phyloP scores from a whole-genome alignment of 2,329 filamentous ascomycete species.

The Exophiala oligosperma region DNA sequence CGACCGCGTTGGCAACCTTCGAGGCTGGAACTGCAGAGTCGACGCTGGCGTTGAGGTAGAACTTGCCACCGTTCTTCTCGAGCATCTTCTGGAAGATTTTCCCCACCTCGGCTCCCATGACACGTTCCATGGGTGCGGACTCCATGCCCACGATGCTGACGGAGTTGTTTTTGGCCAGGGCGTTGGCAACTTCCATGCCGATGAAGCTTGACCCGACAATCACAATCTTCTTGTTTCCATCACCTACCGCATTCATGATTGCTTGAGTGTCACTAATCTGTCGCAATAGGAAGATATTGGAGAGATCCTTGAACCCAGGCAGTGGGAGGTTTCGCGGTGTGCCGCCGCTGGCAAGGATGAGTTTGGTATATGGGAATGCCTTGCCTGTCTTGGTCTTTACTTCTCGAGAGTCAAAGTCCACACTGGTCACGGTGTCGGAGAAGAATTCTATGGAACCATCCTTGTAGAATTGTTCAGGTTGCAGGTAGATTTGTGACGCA shows the following conservation, averaged over 20 bases:
- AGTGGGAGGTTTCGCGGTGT: slow-evolving; percentile 73
- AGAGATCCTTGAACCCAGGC: slow-evolving; percentile 79
- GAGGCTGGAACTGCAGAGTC: slow-evolving; percentile 76
- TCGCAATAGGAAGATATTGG: slow-evolving; percentile 84
- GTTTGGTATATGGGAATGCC: slow-evolving; percentile 76
- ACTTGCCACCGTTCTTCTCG: slow-evolving; percentile 86
- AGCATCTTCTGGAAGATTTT: slow-evolving; percentile 74
- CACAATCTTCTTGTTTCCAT: slow-evolving; percentile 84
- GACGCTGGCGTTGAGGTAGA: slow-evolving; percentile 77
- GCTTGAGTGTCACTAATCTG: slow-evolving; percentile 72
- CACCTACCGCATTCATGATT: slow-evolving; percentile 76
- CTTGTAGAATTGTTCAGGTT: slow-evolving; percentile 75
- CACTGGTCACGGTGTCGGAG: slow-evolving; percentile 63
- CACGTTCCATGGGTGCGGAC: slow-evolving; percentile 75
- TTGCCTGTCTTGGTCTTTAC: slow-evolving; percentile 74
- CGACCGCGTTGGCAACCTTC: slow-evolving; percentile 59
- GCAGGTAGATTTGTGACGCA: slow-evolving; percentile 71
- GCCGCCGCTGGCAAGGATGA: slow-evolving; percentile 87
- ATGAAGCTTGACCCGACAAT: slow-evolving; percentile 94
- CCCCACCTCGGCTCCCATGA: slow-evolving; percentile 81
- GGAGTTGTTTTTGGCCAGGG: slow-evolving; percentile 73
- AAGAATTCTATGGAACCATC: slow-evolving; percentile 58
- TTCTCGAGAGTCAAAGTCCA: slow-evolving; percentile 74
- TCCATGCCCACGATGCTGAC: slow-evolving; percentile 91
- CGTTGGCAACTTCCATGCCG: slow-evolving; percentile 94